Evolutionary conservation across 2,329 filamentous ascomycete genomes (phyloP).

Genomic region (Calonectria pauciramosa): DNA sequence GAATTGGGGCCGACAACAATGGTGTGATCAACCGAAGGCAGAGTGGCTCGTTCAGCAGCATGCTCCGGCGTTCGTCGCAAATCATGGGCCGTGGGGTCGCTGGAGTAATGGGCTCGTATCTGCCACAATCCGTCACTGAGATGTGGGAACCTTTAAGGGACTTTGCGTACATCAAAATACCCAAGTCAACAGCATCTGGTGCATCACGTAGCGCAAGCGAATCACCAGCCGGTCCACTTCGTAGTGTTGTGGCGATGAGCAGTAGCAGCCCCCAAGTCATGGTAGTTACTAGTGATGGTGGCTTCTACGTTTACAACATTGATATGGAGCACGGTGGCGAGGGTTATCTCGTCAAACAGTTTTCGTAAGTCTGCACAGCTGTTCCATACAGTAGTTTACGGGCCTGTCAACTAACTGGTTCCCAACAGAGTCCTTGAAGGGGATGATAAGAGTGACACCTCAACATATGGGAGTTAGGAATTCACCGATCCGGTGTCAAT

Average conservation of each 20-base stretch:
- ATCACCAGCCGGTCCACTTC: slow-evolving; percentile 66
- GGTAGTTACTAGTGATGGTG: slow-evolving; percentile 96
- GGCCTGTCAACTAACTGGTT: slow-evolving; percentile 9
- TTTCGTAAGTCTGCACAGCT: slow-evolving; percentile 77
- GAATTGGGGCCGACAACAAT: slow-evolving; percentile 44
- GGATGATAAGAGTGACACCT: slow-evolving; percentile 68
- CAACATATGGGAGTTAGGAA: slow-evolving; percentile 54
- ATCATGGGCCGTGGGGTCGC: slow-evolving; percentile 92
- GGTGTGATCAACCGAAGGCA: slow-evolving; percentile 58
- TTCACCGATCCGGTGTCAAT: background rate
- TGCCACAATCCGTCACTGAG: slow-evolving; percentile 93
- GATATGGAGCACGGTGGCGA: slow-evolving; percentile 96
- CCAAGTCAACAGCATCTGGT: slow-evolving; percentile 63
- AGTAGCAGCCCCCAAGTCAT: slow-evolving; percentile 95
- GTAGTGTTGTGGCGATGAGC: slow-evolving; percentile 98
- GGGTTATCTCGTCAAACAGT: slow-evolving; percentile 90
- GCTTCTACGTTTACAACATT: slow-evolving; percentile 95
- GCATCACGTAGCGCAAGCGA: slow-evolving; percentile 47
- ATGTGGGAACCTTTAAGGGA: slow-evolving; percentile 97
- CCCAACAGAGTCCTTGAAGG: slow-evolving; percentile 64
- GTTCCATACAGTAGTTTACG: background rate
- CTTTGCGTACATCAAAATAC: slow-evolving; percentile 96
- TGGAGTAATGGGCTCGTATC: slow-evolving; percentile 89
- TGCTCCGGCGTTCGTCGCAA: slow-evolving; percentile 94
- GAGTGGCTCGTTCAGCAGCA: slow-evolving; percentile 87